phyloP scores from a whole-genome alignment of 1,139 yeast genomes.

The Hansenula sp. region DNA sequence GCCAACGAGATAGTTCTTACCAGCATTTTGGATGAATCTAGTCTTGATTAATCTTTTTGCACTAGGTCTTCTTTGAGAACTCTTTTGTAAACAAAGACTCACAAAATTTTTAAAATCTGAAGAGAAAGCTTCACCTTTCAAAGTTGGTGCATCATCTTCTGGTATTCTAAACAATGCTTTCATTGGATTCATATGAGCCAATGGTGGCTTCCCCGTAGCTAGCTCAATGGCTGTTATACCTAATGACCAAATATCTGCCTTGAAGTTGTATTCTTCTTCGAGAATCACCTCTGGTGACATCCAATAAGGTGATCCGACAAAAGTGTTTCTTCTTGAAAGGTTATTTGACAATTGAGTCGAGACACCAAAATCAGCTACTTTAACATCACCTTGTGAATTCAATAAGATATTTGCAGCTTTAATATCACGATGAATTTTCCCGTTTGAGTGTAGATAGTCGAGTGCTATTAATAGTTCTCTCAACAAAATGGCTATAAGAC shows the following conservation, averaged over 20 bases:
- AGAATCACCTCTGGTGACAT: conserved; percentile 97
- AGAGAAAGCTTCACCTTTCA: conserved; percentile 37
- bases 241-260: conserved; percentile 94
- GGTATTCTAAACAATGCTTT: conserved; percentile 64
- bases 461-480: conserved; percentile 64
- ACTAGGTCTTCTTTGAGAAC: conserved; percentile 53
- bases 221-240: conserved; percentile 89
- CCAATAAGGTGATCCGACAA: conserved; percentile 98
- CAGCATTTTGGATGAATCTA: conserved; percentile 48
- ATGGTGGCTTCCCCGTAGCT: conserved; percentile 81
- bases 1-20: conserved; percentile 28
- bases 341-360: conserved; percentile 82
- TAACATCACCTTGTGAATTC: conserved; percentile 70
- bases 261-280: conserved; percentile 81
- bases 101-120: conserved; percentile 58
- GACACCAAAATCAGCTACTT: conserved; percentile 94
- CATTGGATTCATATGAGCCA: conserved; percentile 73
- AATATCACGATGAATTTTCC: conserved; percentile 82
- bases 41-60: conserved; percentile 59
- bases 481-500: conserved; percentile 52
- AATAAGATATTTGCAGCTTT: conserved; percentile 80
- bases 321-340: conserved; percentile 75
- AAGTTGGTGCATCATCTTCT: conserved; percentile 43
- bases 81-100: conserved; percentile 55
- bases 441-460: conserved; percentile 66